These are phyloP conservation scores for Aphanomyces cochlioides DNA, from an alignment of 352 stramenopile genomes.

Conservation along the genomic window DNA sequence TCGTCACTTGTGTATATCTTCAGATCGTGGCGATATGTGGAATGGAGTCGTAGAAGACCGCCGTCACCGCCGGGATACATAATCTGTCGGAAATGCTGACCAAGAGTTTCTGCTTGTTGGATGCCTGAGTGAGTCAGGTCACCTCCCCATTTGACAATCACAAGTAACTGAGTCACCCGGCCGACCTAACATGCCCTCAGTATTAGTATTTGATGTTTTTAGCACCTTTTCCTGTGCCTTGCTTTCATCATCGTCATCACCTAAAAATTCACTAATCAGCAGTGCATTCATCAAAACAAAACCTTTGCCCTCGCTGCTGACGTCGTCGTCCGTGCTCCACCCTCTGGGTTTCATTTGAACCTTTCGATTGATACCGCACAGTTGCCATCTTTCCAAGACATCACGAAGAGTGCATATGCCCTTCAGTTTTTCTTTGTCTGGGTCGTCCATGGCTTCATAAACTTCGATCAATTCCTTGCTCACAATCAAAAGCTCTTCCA, in stretches of 20 bases:
- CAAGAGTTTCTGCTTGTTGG: slow-evolving; percentile 94
- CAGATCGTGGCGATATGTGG: slow-evolving; percentile 98
- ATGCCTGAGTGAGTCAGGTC: slow-evolving; percentile 96
- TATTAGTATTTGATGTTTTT: neutral
- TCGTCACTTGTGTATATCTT: slow-evolving; percentile 99
- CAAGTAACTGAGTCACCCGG: slow-evolving; percentile 84
- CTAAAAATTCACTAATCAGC: neutral
- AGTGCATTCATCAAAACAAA: neutral
- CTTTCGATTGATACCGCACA: slow-evolving; percentile 98
- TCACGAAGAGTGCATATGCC: slow-evolving; percentile 88
- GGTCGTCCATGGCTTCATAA: slow-evolving; percentile 62
- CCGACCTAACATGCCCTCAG: neutral
- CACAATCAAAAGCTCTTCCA: slow-evolving; percentile 73
- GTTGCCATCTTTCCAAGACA: slow-evolving; percentile 95
- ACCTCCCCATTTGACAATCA: slow-evolving; percentile 99
- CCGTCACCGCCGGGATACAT: slow-evolving; percentile 91
- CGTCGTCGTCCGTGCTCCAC: slow-evolving; percentile 54
- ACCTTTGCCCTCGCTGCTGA: neutral
- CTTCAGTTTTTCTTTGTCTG: slow-evolving; percentile 60
- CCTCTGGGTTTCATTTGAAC: slow-evolving; percentile 86
- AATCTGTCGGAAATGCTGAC: slow-evolving; percentile 84
- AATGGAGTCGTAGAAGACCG: slow-evolving; percentile 97
- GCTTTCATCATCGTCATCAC: slow-evolving; percentile 5
- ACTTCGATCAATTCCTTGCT: slow-evolving; percentile 67
- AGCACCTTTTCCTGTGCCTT: neutral